phyloP scores from a whole-genome alignment of 768 basidiomycete genomes.

The Pleurotus ostreatus region DNA sequence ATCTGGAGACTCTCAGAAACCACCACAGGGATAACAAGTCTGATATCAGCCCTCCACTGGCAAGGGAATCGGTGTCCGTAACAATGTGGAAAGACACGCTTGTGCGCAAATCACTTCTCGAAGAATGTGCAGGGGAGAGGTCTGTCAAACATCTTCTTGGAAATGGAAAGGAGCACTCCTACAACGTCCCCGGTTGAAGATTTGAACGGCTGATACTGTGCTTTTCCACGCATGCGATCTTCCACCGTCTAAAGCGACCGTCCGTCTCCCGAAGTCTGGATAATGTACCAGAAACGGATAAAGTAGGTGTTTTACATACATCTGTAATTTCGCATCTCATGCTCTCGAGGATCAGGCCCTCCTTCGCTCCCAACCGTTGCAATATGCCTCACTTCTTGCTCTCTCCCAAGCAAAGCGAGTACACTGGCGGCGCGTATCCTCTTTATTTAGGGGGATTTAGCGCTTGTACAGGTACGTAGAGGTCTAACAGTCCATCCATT shows the following conservation, averaged over 20 bases:
- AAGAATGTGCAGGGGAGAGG: constrained; percentile 52
- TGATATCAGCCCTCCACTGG: constrained; percentile 15
- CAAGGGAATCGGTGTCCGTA: constrained; percentile 12
- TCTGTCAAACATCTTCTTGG: constrained; percentile 16
- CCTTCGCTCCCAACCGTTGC: constrained; percentile 27
- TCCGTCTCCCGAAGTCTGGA: constrained; percentile 6
- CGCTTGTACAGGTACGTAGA: constrained; percentile 21
- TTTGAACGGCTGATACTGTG: constrained; percentile 49
- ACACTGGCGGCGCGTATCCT: constrained; percentile 34
- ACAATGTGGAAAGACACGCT: constrained; percentile 60
- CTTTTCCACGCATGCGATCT: constrained; percentile 47
- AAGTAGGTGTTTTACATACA: constrained; percentile 14
- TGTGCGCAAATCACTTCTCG: constrained; percentile 50
- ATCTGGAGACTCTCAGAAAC: constrained; percentile 44
- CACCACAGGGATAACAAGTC: constrained; percentile 27
- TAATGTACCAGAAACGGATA: constrained; percentile 9
- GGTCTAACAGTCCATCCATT: background rate
- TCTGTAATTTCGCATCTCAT: background rate
- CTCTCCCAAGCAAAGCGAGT: constrained; percentile 25
- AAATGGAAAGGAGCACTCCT: background rate
- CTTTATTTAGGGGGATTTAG: constrained; percentile 29
- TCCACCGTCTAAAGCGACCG: constrained; percentile 22
- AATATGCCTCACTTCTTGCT: constrained; percentile 29
- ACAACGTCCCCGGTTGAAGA: constrained; percentile 23
- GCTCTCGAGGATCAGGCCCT: constrained; percentile 15